Conservation (phyloP, 148 eudicot genomes). For the Rhododendron ferrugineum region DNA sequence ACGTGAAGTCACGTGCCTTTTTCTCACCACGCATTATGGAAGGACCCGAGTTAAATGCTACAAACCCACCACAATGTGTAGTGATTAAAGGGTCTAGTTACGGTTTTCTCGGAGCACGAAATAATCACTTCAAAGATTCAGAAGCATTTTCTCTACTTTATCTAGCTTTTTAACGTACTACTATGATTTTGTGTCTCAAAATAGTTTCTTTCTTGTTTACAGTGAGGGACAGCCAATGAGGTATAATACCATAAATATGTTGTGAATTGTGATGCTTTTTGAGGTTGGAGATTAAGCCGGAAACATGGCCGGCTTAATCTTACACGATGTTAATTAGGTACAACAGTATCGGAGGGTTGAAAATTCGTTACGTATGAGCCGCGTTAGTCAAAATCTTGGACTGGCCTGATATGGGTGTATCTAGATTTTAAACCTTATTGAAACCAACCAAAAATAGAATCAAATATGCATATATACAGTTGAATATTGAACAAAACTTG, state of each 20-base stretch:
- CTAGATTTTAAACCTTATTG: background rate
- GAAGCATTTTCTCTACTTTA: background rate
- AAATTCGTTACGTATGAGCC: no score
- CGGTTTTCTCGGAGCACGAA: background rate
- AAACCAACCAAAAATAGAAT: background rate
- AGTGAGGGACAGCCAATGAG: background rate
- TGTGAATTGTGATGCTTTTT: background rate
- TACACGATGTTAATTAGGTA: no score
- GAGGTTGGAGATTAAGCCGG: background rate
- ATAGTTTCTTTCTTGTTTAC: background rate
- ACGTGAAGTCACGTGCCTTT: background rate
- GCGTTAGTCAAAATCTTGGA: no score
- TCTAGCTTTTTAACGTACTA: background rate
- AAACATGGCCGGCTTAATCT: no score
- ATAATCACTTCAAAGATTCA: background rate
- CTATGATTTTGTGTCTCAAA: background rate
- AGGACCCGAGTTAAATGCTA: background rate
- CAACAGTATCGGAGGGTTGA: no score
- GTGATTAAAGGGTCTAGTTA: background rate
- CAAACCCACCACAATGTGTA: background rate
- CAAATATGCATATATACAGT: background rate
- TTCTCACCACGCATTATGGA: background rate
- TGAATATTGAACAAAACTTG: background rate
- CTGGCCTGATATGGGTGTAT: no score
- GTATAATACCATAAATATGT: background rate